Conservation (phyloP, 371 early-diverging fungal species). For the Apophysomyces variabilis region DNA sequence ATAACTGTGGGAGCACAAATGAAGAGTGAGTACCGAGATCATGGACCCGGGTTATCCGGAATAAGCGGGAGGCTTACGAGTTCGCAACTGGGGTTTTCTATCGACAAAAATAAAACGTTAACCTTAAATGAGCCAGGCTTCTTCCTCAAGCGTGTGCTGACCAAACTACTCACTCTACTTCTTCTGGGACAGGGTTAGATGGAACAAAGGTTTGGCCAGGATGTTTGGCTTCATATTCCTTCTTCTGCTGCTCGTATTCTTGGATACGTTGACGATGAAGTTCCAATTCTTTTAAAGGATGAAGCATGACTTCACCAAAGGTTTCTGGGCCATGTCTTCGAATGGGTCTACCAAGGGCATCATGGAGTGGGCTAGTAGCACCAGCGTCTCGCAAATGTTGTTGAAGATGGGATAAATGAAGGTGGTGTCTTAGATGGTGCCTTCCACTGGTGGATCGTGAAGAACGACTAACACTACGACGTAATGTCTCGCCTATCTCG, state of each 20-base stretch:
- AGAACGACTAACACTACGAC: slow-evolving; percentile 6
- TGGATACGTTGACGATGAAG: slow-evolving; percentile 40
- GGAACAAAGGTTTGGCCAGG: slow-evolving; percentile 18
- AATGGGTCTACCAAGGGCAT: slow-evolving; percentile 40
- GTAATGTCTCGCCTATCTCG: neutral
- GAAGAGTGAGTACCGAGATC: slow-evolving; percentile 1
- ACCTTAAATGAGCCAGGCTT: no score
- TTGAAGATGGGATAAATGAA: neutral
- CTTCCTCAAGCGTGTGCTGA: neutral
- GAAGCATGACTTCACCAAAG: slow-evolving; percentile 46
- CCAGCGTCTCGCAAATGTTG: slow-evolving; percentile 1
- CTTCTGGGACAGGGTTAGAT: slow-evolving; percentile 9
- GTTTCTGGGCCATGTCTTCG: slow-evolving; percentile 44
- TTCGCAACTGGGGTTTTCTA: slow-evolving; percentile 17
- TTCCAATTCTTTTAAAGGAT: slow-evolving; percentile 43
- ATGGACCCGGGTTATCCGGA: slow-evolving; percentile 16
- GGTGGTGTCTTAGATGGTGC: neutral
- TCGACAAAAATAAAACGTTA: neutral
- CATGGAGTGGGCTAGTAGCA: slow-evolving; percentile 28
- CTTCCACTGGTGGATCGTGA: slow-evolving; percentile 5
- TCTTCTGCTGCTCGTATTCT: slow-evolving; percentile 40
- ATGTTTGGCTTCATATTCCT: slow-evolving; percentile 40
- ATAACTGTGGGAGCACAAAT: slow-evolving; percentile 29
- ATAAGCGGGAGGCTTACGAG: slow-evolving; percentile 18
- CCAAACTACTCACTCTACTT: neutral